These are phyloP conservation scores for Marasmius sp. DNA, from an alignment of 1,284 basidiomycete genomes.

Conservation along the genomic window DNA sequence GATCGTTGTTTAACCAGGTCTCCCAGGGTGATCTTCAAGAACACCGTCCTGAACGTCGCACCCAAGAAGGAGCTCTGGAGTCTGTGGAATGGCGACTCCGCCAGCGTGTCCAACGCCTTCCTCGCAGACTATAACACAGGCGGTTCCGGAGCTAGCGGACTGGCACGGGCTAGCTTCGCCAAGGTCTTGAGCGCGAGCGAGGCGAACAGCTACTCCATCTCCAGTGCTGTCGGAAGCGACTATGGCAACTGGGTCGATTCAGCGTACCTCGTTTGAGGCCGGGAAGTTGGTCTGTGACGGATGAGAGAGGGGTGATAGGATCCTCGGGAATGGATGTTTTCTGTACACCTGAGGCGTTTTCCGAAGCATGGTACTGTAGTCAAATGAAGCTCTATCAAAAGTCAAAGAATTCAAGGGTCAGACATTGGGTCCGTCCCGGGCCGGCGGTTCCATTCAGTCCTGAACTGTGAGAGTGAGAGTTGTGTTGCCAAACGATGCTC, in stretches of 20 bases:
- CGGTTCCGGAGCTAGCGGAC: conserved; percentile 2
- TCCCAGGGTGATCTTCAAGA: conserved; percentile 46
- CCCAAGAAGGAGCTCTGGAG: conserved; percentile 48
- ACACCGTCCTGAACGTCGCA: conserved; percentile 37
- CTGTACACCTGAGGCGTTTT: too few species aligned
- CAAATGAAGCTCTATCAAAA: too few species aligned
- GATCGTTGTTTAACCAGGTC: not conserved
- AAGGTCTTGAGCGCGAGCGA: conserved; percentile 1
- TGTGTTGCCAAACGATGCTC: too few species aligned
- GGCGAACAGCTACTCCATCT: conserved; percentile 8
- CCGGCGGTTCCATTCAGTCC: too few species aligned
- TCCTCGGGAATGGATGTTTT: too few species aligned
- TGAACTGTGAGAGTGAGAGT: too few species aligned
- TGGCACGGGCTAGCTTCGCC: conserved; percentile 7
- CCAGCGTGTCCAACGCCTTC: conserved; percentile 40
- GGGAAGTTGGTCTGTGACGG: too few species aligned
- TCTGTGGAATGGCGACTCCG: conserved; percentile 39
- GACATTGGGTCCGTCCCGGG: too few species aligned
- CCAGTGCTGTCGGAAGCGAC: conserved; percentile 11
- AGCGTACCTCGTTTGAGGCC: conserved; percentile 4
- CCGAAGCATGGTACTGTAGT: too few species aligned
- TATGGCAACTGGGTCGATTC: conserved; percentile 9
- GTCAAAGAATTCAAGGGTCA: too few species aligned
- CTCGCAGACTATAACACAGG: conserved; percentile 46
- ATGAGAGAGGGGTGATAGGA: too few species aligned